These are phyloP conservation scores for Plasmodium sp. DNA, from an alignment of 169 alveolate species.

Conservation along the genomic window DNA sequence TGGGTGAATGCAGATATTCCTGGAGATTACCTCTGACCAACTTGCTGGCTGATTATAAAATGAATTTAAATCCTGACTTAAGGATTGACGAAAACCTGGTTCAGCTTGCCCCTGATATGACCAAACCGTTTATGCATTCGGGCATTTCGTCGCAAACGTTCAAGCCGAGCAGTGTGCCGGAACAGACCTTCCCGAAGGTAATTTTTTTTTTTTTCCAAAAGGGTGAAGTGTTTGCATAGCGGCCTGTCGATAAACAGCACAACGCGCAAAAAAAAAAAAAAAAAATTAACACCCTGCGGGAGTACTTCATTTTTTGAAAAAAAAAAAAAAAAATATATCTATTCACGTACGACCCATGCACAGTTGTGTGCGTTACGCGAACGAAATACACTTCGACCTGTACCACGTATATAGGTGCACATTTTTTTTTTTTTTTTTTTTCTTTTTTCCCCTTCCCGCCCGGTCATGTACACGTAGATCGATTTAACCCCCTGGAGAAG, in stretches of 20 bases:
- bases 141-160: conserved; percentile 70
- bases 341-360: not conserved
- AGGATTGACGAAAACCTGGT: conserved; percentile 68
- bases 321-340: not conserved
- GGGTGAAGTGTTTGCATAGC: not conserved
- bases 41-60: conserved; percentile 80
- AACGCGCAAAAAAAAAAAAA: not conserved
- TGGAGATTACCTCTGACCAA: conserved; percentile 85
- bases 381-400: not conserved
- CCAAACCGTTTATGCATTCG: conserved; percentile 74
- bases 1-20: conserved; percentile 78
- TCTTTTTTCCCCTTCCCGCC: not conserved
- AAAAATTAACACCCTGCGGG: not conserved
- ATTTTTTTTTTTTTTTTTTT: not conserved
- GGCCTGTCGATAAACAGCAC: not conserved
- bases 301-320: conserved; percentile 1
- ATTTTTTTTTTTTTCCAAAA: not conserved
- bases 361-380: not conserved
- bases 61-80: conserved; percentile 59
- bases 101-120: conserved; percentile 57
- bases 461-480: conserved; percentile 58
- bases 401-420: not conserved
- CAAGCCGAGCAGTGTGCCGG: conserved; percentile 55
- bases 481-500: conserved; percentile 89
- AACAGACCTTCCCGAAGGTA: conserved; percentile 69